phyloP scores from a whole-genome alignment of 345 rosid genomes.

The Microcos paniculata region DNA sequence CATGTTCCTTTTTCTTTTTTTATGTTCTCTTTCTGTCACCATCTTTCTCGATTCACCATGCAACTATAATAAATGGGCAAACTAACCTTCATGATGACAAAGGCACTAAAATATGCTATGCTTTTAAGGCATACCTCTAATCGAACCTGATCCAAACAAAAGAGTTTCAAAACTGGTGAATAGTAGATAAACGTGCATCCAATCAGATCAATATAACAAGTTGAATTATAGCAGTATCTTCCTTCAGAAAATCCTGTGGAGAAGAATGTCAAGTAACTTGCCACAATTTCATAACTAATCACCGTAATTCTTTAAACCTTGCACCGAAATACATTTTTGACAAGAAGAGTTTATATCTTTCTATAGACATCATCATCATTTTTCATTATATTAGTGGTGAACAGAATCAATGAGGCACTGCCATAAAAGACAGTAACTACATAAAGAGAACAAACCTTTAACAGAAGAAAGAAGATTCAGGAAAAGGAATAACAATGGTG shows the following conservation, averaged over 20 bases:
- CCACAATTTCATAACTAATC: constrained; percentile 59
- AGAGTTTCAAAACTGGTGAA: constrained; percentile 74
- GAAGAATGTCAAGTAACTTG: constrained; percentile 67
- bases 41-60: constrained; percentile 19
- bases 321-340: constrained; percentile 30
- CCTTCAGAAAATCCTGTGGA: constrained; percentile 88
- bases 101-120: constrained; percentile 57
- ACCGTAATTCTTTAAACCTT: constrained; percentile 39
- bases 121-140: constrained; percentile 85
- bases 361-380: not conserved
- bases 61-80: constrained; percentile 43
- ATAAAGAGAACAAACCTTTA: too few species aligned
- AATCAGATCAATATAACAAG: constrained; percentile 70
- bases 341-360: constrained; percentile 12
- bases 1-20: constrained; percentile 15
- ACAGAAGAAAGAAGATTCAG: too few species aligned
- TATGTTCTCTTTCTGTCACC: constrained; percentile 4
- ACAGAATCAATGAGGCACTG: not conserved
- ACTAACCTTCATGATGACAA: constrained; percentile 62
- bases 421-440: too few species aligned
- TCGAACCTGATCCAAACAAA: constrained; percentile 79
- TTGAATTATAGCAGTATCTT: constrained; percentile 76
- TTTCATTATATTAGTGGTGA: not conserved
- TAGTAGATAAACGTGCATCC: constrained; percentile 62
- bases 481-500: too few species aligned